Evolutionary conservation across 306 rosid genomes (phyloP).

Genomic region (Mucuna pruriens): DNA sequence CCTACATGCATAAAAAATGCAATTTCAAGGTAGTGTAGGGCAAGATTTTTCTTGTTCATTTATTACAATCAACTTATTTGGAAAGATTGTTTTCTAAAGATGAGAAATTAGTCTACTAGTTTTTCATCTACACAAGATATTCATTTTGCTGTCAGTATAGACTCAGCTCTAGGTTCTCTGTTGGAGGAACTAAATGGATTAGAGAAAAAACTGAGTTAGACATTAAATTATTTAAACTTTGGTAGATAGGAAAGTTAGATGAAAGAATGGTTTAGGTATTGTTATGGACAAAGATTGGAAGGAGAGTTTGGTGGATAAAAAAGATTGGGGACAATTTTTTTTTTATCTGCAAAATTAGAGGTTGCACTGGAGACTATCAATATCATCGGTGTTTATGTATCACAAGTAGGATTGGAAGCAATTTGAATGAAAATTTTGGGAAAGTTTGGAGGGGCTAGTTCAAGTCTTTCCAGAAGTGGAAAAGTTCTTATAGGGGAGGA

Average conservation of each 20-base stretch:
- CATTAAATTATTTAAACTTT: background rate
- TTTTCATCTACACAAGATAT: slow-evolving; percentile 20
- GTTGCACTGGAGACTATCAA: background rate
- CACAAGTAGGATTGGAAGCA: background rate
- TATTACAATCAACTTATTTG: slow-evolving; percentile 21
- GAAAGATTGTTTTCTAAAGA: background rate
- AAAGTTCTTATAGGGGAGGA: background rate
- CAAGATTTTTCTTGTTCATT: slow-evolving; percentile 7
- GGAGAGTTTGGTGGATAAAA: background rate
- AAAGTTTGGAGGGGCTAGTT: background rate
- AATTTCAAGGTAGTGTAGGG: slow-evolving; percentile 56
- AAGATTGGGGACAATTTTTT: background rate
- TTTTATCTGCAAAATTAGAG: background rate
- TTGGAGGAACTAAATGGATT: background rate
- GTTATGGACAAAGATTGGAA: background rate
- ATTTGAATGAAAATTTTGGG: background rate
- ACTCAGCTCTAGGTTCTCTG: background rate
- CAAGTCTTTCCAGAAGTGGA: background rate
- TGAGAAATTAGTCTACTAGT: slow-evolving; percentile 7
- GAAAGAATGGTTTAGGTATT: no score
- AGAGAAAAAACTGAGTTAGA: background rate
- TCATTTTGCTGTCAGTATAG: slow-evolving; percentile 19
- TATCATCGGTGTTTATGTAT: background rate
- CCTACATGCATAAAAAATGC: slow-evolving; percentile 48
- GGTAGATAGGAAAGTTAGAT: background rate